Evolutionary conservation across 2,329 filamentous ascomycete genomes (phyloP).

Genomic region (Tolypocladium pustulatum): DNA sequence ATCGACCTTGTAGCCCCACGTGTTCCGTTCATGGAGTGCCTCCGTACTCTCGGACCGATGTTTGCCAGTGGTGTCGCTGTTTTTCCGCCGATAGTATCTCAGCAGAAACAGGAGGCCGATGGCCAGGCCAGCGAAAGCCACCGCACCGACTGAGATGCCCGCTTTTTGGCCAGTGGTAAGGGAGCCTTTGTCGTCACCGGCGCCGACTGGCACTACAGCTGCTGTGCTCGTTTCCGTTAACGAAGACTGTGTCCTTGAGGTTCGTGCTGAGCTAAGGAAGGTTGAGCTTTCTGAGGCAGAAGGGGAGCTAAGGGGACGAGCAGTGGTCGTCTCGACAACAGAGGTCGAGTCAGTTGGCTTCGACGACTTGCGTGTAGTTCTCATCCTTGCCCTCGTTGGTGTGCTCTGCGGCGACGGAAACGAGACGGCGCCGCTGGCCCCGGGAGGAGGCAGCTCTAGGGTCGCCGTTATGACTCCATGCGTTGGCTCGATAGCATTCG

Average conservation of each 20-base stretch:
- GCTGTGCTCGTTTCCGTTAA: background rate
- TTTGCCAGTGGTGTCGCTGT: constrained; percentile 19
- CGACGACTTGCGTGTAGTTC: background rate
- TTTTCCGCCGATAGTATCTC: constrained; percentile 28
- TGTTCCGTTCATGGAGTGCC: constrained; percentile 16
- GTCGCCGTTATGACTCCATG: constrained; percentile 49
- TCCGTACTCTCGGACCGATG: background rate
- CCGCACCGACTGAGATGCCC: constrained; percentile 46
- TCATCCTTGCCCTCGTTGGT: background rate
- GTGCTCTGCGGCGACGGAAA: constrained; percentile 13
- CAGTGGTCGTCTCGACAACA: constrained; percentile 5
- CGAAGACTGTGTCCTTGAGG: constrained; percentile 1
- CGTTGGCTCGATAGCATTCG: constrained; percentile 43
- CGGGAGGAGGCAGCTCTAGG: constrained; percentile 25
- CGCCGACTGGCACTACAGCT: constrained; percentile 4
- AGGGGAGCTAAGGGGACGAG: background rate
- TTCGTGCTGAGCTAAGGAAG: background rate
- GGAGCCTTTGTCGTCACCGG: constrained; percentile 10
- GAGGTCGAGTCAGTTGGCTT: constrained; percentile 2
- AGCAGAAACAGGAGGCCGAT: constrained; percentile 35
- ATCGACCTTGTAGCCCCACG: constrained; percentile 21
- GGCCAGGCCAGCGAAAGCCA: constrained; percentile 36
- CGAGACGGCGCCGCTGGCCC: constrained; percentile 12
- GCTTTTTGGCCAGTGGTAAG: constrained; percentile 35
- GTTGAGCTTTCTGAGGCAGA: background rate